Percentiles rank a stretch among this genome's conserved stretches.
phyloP scores from a whole-genome alignment of 176 grass and related monocot species.

The Puccinellia tenuiflora region DNA sequence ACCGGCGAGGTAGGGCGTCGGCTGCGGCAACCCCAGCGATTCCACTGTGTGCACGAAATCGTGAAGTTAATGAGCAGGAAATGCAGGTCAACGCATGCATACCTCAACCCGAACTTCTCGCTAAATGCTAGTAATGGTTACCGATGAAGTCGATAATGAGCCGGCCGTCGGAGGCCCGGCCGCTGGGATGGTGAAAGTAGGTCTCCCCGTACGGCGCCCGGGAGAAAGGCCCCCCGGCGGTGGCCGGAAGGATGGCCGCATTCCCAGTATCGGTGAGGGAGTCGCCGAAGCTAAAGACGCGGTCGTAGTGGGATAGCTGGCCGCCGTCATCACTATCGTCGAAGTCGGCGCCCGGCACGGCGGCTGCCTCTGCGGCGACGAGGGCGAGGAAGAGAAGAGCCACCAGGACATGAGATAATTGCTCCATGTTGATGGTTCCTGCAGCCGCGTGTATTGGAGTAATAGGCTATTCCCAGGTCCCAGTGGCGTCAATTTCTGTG shows the following conservation, averaged over 20 bases:
- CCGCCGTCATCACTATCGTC: neutral
- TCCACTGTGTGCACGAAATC: conserved; percentile 16
- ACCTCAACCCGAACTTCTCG: neutral
- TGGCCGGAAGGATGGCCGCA: neutral
- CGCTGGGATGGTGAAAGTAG: conserved; percentile 15
- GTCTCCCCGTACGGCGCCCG: conserved; percentile 16
- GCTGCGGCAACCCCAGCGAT: conserved; percentile 24
- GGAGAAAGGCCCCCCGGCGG: neutral
- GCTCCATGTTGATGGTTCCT: neutral
- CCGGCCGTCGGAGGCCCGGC: conserved; percentile 16
- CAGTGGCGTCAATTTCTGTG: neutral
- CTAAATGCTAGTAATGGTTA: neutral
- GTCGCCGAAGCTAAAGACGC: conserved; percentile 13
- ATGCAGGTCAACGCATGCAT: neutral
- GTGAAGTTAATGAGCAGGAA: neutral
- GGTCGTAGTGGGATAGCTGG: neutral
- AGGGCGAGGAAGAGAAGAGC: too few species aligned
- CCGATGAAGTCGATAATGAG: conserved; percentile 35
- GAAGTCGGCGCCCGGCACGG: neutral
- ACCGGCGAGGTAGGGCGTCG: conserved; percentile 52
- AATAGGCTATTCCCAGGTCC: neutral
- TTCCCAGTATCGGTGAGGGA: conserved; percentile 26
- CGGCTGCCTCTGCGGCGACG: neutral
- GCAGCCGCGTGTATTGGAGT: neutral
- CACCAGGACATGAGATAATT: neutral